These are phyloP conservation scores for Coemansia sp. DNA, from an alignment of 192 early-diverging fungal species.

Conservation along the genomic window DNA sequence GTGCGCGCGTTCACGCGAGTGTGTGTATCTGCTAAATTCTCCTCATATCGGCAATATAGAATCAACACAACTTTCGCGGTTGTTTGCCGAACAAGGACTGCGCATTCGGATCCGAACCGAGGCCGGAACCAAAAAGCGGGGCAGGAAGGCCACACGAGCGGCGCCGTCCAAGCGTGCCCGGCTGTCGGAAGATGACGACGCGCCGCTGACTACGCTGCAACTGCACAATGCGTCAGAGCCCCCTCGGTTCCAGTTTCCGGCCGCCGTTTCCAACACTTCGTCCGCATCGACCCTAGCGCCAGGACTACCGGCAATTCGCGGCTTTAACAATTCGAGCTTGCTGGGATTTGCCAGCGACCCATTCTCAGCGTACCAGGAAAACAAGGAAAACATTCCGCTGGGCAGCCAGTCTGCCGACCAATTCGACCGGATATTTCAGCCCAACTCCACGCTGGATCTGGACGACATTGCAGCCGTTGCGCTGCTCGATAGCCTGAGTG, in stretches of 20 bases:
- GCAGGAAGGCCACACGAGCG: constrained; percentile 9
- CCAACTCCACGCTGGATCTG: constrained; percentile 11
- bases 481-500: constrained; percentile 42
- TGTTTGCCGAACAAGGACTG: constrained; percentile 92
- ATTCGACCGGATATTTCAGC: constrained; percentile 2
- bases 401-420: background rate
- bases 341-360: constrained; percentile 19
- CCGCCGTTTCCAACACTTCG: background rate
- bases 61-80: constrained; percentile 78
- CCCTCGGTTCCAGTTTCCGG: background rate
- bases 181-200: background rate
- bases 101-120: constrained; percentile 94
- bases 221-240: background rate
- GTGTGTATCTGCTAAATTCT: background rate
- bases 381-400: constrained; percentile 19
- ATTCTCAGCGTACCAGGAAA: constrained; percentile 12
- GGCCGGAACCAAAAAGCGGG: constrained; percentile 53
- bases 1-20: background rate
- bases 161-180: constrained; percentile 14
- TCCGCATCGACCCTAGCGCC: background rate
- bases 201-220: background rate
- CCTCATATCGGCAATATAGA: constrained; percentile 37
- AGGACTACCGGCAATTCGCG: background rate
- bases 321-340: background rate
- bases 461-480: constrained; percentile 49